phyloP scores from a whole-genome alignment of 495 filamentous ascomycete genomes.

The Aspergillus olivimuriae region DNA sequence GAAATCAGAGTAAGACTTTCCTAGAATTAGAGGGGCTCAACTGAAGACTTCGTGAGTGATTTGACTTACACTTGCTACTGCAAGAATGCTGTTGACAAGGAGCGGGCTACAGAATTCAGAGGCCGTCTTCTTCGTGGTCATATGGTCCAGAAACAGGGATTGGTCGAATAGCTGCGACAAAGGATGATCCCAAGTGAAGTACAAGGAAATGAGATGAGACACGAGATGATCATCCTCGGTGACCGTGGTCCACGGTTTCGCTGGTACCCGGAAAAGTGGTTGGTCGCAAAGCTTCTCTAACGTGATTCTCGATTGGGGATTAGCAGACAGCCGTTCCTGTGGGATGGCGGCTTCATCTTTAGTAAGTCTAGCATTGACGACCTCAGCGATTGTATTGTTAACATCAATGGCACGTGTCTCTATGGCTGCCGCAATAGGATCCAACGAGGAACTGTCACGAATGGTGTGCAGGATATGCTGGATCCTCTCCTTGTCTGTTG shows the following conservation, averaged over 20 bases:
- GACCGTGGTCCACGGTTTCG: conserved; percentile 22
- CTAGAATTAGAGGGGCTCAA: conserved; percentile 6
- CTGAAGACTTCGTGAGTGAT: neutral
- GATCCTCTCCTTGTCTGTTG: conserved; percentile 16
- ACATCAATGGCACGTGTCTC: conserved; percentile 15
- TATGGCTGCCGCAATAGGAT: conserved; percentile 19
- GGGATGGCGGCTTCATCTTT: conserved; percentile 9
- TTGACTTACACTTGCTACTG: conserved; percentile 30
- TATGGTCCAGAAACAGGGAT: conserved; percentile 26
- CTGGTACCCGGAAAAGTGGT: conserved; percentile 27
- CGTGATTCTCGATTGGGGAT: conserved; percentile 25
- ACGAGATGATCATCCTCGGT: conserved; percentile 20
- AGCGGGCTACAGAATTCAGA: conserved; percentile 32
- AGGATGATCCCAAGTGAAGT: conserved; percentile 37
- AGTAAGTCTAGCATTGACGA: conserved; percentile 5
- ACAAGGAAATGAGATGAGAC: conserved; percentile 21
- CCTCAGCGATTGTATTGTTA: conserved; percentile 14
- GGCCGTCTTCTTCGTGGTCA: conserved; percentile 13
- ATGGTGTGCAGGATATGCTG: conserved; percentile 22
- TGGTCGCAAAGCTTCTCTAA: conserved; percentile 34
- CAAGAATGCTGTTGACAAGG: conserved; percentile 37
- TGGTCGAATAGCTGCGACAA: conserved; percentile 32
- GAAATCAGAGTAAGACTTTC: conserved; percentile 43
- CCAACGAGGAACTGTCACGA: conserved; percentile 16
- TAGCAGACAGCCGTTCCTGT: conserved; percentile 3